Base-by-base conservation (phyloP, 2,329 filamentous ascomycete species). In the Ceratocystis eucalypticola region DNA sequence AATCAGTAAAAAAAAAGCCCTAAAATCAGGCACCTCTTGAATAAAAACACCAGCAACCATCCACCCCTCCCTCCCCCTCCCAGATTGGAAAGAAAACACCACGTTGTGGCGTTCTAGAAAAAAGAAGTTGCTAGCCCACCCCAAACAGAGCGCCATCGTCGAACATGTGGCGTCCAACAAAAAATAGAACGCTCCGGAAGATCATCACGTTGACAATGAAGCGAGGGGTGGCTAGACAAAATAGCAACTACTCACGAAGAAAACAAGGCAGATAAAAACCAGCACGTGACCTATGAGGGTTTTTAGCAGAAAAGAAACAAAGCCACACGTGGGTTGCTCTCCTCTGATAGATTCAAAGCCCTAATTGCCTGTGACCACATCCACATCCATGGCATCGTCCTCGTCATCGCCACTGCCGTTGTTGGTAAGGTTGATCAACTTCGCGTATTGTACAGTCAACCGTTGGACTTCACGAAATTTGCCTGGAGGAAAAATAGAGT, bases 391-490 rank as follows among this genome's bases (percentile, higher is more conserved):
- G 6, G 53, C 59, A 64, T 66, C 64, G 5, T 33, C 55, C 20
- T 76, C 77, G 17, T 78, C 77, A 12, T 74, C 71, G 10, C 76
- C 74, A 17, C 79, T 77, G 22, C 79, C 78, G 59, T 61, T 33
- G 5, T 79, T 70, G 5, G 79, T 80, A 46, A 89, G 78, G 66
- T 88, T 88, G 25, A 95, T 79, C n/a, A 91, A 79, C 69, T 89
- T 85, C 12, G 93, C 93, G 74, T 97, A 97, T 69, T 95, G 93
- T 30, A 96, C 89, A n/a, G 91, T 96, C 53, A 96, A 83, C 30
- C 94, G 84, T 75, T 99, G 94, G 37, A 99, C 80, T 73, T 97
- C 95, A 66, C 94, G 87, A 76, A 94, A 93, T 85, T 97, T 97
- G 68, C 91, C 91, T 96, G 76, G 30, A 8, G 2, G 17, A 7